Base-by-base conservation (phyloP, 331 rosid genomes). In the Rhamnella rubrinervis region DNA sequence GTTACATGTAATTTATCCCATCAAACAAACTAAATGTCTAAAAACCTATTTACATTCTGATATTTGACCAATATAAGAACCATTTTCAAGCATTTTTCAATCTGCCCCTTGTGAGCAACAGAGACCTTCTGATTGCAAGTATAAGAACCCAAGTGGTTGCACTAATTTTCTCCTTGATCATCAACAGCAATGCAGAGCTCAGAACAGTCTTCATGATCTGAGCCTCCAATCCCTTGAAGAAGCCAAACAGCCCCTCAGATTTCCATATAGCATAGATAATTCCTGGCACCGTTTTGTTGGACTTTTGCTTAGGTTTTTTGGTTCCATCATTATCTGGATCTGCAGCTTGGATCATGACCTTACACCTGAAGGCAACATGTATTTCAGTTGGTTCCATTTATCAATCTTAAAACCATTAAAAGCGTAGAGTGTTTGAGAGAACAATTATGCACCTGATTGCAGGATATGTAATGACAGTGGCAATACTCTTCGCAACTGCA, bases 291-390 rank as follows among this genome's bases (percentile, higher is more conserved):
- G 99, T 91, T 85, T 85, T 88, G 26, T 39, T 64, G 13, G 83
- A 51, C 75, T 80, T 91, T 52, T n/a, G 70, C 63, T 5, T 69
- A 58, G 77, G 40, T 68, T 77, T 75, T 14, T 80, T 71, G 25
- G 66, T 68, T 71, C 51, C 61, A 12, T 74, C 76, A 23, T 85
- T 89, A 21, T 80, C 71, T 35, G 83, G 58, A 4, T 83, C 92
- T 55, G 92, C 90, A 73, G 99, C 95, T 89, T 95, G 99, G 86
- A 95, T 91, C 81, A 91, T 91, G 76, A 95, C 97, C 89, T 95
- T 95, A 82, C 99, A 95, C 96, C 99, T 95, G 77, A 23, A 75
- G 17, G 31, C 26, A 72, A 66, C 26, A 65, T 68, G 59, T 25
- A 70, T 44, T 49, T 78, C 19, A 68, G 50, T 69, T 58, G 57